Evolutionary conservation across 2,329 filamentous ascomycete species (phyloP).

Genomic region (Leptographium wingfieldii): DNA sequence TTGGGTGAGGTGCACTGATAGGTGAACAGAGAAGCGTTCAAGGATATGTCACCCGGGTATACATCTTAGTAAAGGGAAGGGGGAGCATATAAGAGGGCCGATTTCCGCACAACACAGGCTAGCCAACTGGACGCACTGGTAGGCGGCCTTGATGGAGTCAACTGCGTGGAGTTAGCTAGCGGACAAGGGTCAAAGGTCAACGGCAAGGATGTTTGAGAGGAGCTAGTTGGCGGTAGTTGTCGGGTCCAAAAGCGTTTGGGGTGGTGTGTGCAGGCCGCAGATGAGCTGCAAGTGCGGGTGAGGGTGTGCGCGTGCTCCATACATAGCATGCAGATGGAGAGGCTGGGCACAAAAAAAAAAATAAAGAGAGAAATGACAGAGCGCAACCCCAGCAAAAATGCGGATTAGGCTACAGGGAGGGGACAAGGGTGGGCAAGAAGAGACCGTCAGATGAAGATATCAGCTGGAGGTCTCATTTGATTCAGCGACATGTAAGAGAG

Average conservation of each 20-base stretch:
- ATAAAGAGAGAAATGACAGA: neutral
- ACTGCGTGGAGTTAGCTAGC: neutral
- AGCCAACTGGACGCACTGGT: neutral
- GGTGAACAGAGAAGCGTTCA: neutral
- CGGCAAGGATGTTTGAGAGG: neutral
- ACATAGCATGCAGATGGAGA: neutral
- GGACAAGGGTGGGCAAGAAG: neutral
- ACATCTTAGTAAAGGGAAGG: neutral
- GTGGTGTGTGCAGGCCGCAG: neutral
- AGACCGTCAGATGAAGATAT: neutral
- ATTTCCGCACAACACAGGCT: neutral
- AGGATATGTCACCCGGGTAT: neutral
- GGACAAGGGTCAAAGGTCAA: neutral
- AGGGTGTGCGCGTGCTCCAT: neutral
- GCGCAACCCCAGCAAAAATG: neutral
- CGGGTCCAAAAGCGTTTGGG: neutral
- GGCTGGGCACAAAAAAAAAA: neutral
- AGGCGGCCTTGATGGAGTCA: neutral
- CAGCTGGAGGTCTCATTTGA: neutral
- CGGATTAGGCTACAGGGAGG: neutral
- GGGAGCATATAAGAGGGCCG: neutral
- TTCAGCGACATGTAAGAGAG: neutral
- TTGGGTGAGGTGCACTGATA: neutral
- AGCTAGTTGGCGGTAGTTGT: constrained; percentile 1
- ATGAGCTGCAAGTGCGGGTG: neutral